Evolutionary conservation across 495 filamentous ascomycete species (phyloP), one percentile per base, ranked within the genome.

Genomic region (Xylaria sp.): DNA sequence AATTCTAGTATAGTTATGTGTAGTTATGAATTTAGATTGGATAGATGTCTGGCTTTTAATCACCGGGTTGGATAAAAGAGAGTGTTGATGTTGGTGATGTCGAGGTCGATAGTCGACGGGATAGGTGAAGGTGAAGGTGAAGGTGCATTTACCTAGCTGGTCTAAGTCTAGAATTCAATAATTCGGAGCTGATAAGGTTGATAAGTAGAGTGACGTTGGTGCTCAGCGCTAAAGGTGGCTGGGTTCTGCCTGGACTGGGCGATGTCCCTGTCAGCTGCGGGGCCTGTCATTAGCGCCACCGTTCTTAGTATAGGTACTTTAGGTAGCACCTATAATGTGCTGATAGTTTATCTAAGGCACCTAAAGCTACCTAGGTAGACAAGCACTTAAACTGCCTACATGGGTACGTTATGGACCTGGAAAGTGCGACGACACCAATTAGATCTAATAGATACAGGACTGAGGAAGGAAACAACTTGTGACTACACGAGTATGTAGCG

Each of bases 381-480:
- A 37, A 37, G 35, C 8, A 41, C 40, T 11, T 41, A 41, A 9
- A 11, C 40, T 21, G 21, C 46, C 7, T 57, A 33, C 31, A 21
- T 55, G 14, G 24, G 17, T 37, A 35, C 26, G 29, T 58, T 35
- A n/a, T 33, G 26, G 50, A 12, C 43, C 43, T 50, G 26, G 62
- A 52, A 50, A 48, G 61, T 33, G 62, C 62, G 62, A 65, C 62
- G 43, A 65, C 21, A 65, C 24, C 44, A 52, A 65, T 65, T 65
- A 44, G 11, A 65, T 40, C 26, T 35, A 43, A 64, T 64, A 64
- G 61, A 31, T 11, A 61, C n/a, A n/a, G 15, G 24, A 64, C 11
- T 5, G 21, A 55, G 14, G 19, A 52, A 59, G 31, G 44, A 7
- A 7, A 65, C 43, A 43, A 19, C 7, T 50, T 50, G 29, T 35